A percentile compares a stretch with the other conserved stretches of the same genome.
These are phyloP conservation scores for Aspergillus latus DNA, from an alignment of 2,329 filamentous ascomycete genomes.

Conservation along the genomic window DNA sequence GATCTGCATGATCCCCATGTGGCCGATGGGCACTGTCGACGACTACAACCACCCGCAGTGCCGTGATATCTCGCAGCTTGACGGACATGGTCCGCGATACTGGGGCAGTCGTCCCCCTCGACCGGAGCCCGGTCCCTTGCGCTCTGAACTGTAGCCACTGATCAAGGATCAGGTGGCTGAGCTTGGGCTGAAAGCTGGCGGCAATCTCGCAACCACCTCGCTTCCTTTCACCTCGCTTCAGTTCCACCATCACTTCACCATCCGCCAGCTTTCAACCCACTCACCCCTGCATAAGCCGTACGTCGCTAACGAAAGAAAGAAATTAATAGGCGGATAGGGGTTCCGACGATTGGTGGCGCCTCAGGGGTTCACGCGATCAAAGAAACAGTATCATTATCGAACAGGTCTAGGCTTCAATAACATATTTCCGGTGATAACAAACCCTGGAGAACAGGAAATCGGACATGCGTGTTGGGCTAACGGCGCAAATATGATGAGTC, in stretches of 20 bases:
- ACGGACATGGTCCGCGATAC: conserved; percentile 26
- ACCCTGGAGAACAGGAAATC: not conserved
- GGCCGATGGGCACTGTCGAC: conserved; percentile 57
- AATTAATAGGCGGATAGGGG: not conserved
- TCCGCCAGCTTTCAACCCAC: not conserved
- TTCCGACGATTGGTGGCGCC: not conserved
- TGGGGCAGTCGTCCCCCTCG: conserved; percentile 25
- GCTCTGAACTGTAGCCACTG: not conserved
- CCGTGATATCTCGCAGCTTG: conserved; percentile 28
- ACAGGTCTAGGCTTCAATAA: not conserved
- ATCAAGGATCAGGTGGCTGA: no score
- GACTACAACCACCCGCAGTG: conserved; percentile 57
- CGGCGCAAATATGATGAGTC: conserved; percentile 4
- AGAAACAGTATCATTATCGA: not conserved
- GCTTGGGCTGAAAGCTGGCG: not conserved
- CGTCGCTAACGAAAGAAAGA: not conserved
- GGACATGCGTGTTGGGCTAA: not conserved
- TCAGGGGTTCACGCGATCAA: not conserved
- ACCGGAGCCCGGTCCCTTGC: not conserved
- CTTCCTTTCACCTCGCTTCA: not conserved
- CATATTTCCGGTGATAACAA: not conserved
- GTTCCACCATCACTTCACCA: no score
- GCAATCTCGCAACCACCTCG: not conserved
- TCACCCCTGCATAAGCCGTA: conserved; percentile 1
- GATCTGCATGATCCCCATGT: conserved; percentile 63